A percentile compares a stretch with the other conserved stretches of the same genome.
These are phyloP conservation scores for Trametes villosa DNA, from an alignment of 768 basidiomycete genomes.

Conservation along the genomic window DNA sequence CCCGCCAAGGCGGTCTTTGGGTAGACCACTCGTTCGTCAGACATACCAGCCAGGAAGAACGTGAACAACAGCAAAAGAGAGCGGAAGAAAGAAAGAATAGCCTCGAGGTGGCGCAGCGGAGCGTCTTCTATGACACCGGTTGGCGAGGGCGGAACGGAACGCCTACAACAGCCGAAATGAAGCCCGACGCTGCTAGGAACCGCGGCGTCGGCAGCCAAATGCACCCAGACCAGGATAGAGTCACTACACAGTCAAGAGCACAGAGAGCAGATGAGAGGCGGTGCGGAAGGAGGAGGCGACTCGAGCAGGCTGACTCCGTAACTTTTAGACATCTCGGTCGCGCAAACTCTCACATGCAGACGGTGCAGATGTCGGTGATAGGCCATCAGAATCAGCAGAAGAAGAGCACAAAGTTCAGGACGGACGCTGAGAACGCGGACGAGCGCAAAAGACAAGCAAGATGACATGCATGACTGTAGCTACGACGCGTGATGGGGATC, in stretches of 20 bases:
- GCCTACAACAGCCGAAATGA: background rate
- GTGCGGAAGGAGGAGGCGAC: background rate
- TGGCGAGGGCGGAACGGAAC: constrained; percentile 9
- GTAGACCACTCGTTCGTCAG: constrained; percentile 19
- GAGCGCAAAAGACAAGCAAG: background rate
- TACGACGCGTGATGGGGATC: constrained; percentile 18
- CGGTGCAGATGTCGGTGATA: constrained; percentile 4
- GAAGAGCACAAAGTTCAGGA: constrained; percentile 2
- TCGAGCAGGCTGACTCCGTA: background rate
- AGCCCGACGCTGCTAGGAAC: background rate
- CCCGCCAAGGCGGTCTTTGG: constrained; percentile 11
- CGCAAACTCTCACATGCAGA: background rate
- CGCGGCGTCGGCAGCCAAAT: background rate
- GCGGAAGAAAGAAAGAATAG: background rate
- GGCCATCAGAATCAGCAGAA: constrained; percentile 17
- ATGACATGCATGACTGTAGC: constrained; percentile 11
- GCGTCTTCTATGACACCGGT: constrained; percentile 11
- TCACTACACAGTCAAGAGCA: too few species aligned
- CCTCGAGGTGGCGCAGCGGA: background rate
- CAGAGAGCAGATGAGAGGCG: background rate
- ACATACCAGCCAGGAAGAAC: background rate
- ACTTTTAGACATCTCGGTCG: background rate
- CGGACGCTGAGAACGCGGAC: constrained; percentile 8
- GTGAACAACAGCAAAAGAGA: background rate
- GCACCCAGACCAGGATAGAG: too few species aligned